phyloP scores from a whole-genome alignment of 768 basidiomycete species.

The Leccinum uliginosum region DNA sequence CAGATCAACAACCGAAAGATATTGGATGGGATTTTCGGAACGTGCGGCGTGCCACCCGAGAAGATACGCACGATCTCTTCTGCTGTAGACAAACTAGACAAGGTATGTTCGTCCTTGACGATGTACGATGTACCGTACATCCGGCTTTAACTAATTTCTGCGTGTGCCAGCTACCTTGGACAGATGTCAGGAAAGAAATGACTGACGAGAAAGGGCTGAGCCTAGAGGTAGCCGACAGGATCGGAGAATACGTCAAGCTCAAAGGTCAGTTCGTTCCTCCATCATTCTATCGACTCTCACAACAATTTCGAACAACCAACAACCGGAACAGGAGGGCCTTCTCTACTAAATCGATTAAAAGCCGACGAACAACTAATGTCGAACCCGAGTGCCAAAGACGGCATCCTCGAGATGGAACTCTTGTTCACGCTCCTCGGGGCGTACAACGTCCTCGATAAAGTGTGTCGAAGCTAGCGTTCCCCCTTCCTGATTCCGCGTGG shows the following conservation, averaged over 20 bases:
- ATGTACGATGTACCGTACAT: not conserved
- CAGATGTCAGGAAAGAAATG: conserved; percentile 94
- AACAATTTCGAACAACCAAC: not conserved
- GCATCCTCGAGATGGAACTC: conserved; percentile 80
- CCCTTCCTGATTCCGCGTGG: not conserved
- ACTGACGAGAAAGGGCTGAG: conserved; percentile 91
- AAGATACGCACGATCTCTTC: conserved; percentile 92
- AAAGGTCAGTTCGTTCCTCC: conserved; percentile 57
- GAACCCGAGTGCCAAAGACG: conserved; percentile 74
- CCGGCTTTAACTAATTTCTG: not conserved
- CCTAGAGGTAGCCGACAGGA: conserved; percentile 77
- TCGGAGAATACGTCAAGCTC: conserved; percentile 94
- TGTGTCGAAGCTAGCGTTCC: conserved; percentile 26
- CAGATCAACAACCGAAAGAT: conserved; percentile 96
- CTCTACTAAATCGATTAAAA: conserved; percentile 67
- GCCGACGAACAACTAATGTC: conserved; percentile 60
- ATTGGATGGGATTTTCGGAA: conserved; percentile 93
- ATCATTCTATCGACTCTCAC: not conserved
- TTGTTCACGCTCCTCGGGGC: conserved; percentile 80
- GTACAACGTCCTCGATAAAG: conserved; percentile 76
- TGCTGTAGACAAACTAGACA: conserved; percentile 98
- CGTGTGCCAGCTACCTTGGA: conserved; percentile 68
- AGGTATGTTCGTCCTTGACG: conserved; percentile 45
- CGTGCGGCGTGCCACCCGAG: conserved; percentile 88
- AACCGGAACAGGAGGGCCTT: conserved; percentile 57